Conservation (phyloP, 345 rosid genomes). For the Gossypium mustelinum region DNA sequence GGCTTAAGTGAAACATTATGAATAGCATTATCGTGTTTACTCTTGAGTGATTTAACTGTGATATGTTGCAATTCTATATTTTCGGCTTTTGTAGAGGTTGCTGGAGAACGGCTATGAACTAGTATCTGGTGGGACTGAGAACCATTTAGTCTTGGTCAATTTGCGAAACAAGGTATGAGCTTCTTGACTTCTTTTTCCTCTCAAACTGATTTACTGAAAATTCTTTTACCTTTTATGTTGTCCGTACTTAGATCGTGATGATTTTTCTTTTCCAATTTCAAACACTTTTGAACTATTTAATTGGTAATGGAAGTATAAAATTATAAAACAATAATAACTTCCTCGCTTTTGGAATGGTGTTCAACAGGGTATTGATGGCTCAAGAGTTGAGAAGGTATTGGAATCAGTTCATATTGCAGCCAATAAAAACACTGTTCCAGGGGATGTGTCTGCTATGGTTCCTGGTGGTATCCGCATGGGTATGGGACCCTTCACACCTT, state of each 20-base stretch:
- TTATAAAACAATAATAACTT: not conserved
- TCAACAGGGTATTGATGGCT: conserved; percentile 84
- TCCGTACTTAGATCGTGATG: not conserved
- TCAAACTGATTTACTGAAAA: not conserved
- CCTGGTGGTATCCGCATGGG: conserved; percentile 99
- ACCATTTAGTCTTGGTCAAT: conserved; percentile 90
- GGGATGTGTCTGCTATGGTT: conserved; percentile 97
- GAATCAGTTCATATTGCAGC: conserved; percentile 91
- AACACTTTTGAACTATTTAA: not conserved
- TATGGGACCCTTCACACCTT: conserved; percentile 26
- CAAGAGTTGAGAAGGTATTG: conserved; percentile 88
- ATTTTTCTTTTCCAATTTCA: not conserved
- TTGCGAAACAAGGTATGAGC: conserved; percentile 65
- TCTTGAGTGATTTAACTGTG: conserved; percentile 13
- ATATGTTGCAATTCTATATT: not conserved
- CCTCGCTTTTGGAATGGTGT: conserved; percentile 3
- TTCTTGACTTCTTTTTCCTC: conserved; percentile 4
- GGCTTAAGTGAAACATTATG: conserved; percentile 2
- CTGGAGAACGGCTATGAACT: conserved; percentile 68
- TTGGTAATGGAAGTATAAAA: conserved; percentile 4
- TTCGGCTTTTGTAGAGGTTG: conserved; percentile 50
- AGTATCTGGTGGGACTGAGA: conserved; percentile 94
- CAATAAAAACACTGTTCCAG: conserved; percentile 91
- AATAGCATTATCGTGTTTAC: conserved; percentile 6
- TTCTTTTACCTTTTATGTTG: not conserved